These are phyloP conservation scores for Nemania serpens DNA, from an alignment of 2,329 filamentous ascomycete genomes.

Conservation along the genomic window DNA sequence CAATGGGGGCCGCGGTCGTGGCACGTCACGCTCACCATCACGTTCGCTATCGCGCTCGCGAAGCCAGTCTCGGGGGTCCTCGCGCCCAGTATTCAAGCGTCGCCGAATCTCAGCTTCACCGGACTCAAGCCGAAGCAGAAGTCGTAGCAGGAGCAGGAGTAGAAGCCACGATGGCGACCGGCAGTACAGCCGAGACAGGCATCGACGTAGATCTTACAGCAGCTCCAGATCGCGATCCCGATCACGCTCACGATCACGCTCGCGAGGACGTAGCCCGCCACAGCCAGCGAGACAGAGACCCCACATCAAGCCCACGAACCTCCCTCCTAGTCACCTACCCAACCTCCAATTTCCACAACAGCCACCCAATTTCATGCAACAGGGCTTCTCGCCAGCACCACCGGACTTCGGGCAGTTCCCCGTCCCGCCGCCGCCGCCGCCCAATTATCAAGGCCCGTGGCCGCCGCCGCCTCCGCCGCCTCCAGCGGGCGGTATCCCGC, in stretches of 20 bases:
- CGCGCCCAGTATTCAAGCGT: slow-evolving; percentile 47
- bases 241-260: background rate
- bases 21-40: slow-evolving; percentile 43
- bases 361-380: slow-evolving; percentile 30
- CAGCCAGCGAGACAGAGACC: slow-evolving; percentile 10
- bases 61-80: slow-evolving; percentile 44
- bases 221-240: slow-evolving; percentile 38
- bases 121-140: slow-evolving; percentile 41
- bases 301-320: slow-evolving; percentile 24
- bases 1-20: slow-evolving; percentile 37
- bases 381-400: slow-evolving; percentile 26
- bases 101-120: slow-evolving; percentile 46
- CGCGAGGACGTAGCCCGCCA: background rate
- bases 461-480: slow-evolving; percentile 34
- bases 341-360: slow-evolving; percentile 32
- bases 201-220: slow-evolving; percentile 37
- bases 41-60: slow-evolving; percentile 35
- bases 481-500: slow-evolving; percentile 30
- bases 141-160: slow-evolving; percentile 36
- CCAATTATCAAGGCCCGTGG: slow-evolving; percentile 34
- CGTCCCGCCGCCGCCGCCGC: slow-evolving; percentile 37
- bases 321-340: slow-evolving; percentile 9
- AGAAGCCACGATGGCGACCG: slow-evolving; percentile 35
- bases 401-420: slow-evolving; percentile 34
- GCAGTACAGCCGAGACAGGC: slow-evolving; percentile 38